Base-by-base conservation (phyloP, 129 eudicot genomes). In the Pittosporum tobira region DNA sequence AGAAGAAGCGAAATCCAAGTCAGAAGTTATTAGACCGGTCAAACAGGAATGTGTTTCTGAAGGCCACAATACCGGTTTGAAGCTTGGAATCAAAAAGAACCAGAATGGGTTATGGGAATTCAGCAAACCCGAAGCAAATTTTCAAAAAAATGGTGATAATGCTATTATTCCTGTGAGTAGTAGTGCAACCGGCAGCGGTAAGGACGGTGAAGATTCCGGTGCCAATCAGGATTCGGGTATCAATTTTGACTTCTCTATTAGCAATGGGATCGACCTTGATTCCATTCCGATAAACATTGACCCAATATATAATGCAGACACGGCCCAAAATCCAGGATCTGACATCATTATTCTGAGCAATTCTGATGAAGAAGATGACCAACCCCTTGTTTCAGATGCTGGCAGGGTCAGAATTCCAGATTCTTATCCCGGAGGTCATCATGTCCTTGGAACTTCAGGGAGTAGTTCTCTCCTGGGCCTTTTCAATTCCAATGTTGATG, bases 291-390 rank as follows among this genome's bases (percentile, higher is more conserved):
- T 79, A 30, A 83, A 80, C 62, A 46, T 79, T 6, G 78, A 77
- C 5, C 71, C 72, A 20, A 28, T 79, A 20, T 70, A 62, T 51
- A 82, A 67, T n/a, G n/a, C n/a, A 16, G 79, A 71, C 30, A 30
- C 70, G 1, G 70, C 65, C 37, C 62, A 58, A 38, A 74, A 72
- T 40, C 67, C 76, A 74, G 53, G 81, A 74, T 56, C 88, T 2
- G 82, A 82, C 13, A 67, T 91, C 19, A 91, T 91, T 30, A 70
- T 83, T 65, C 84, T 91, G 12, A 83, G 94, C 62, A 96, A 91
- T 64, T 91, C 95, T n/a, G 98, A 91, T 0, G 98, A 91, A 13
- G 97, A 88, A 34, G 65, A 66, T 48, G 94, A 73, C n/a, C n/a
- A n/a, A 28, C 65, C 73, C 51, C 66, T 66, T 24, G 47, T 66